Evolutionary conservation across 176 grass and related monocot genomes (phyloP).

Genomic region (Secale cereale): DNA sequence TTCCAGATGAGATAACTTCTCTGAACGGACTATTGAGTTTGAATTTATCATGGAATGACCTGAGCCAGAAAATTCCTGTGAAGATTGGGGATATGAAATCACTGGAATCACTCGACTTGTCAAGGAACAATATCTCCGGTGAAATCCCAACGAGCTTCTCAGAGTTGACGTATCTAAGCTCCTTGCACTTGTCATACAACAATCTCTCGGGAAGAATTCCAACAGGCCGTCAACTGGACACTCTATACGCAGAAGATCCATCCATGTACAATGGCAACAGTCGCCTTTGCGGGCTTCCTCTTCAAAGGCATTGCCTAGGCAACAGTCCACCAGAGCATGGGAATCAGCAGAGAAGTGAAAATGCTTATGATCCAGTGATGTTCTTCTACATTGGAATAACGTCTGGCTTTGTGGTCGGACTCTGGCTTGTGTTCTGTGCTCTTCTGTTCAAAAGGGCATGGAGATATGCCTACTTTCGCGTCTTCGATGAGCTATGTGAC

Average conservation of each 20-base stretch:
- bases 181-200: conserved; percentile 36
- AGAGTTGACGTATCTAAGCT: conserved; percentile 15
- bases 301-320: not conserved
- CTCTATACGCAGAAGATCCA: not conserved
- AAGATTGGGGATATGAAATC: conserved; percentile 21
- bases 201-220: conserved; percentile 39
- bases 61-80: not conserved
- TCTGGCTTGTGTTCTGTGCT: conserved; percentile 20
- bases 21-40: not conserved
- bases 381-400: not conserved
- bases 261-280: conserved; percentile 27
- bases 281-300: conserved; percentile 14
- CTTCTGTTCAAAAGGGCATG: conserved; percentile 16
- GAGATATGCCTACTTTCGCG: not conserved
- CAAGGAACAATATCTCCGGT: conserved; percentile 18
- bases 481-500: conserved; percentile 7
- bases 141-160: conserved; percentile 1
- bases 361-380: not conserved
- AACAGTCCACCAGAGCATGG: not conserved
- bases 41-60: not conserved
- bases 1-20: not conserved
- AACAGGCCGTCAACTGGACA: conserved; percentile 32
- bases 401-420: conserved; percentile 5
- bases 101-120: conserved; percentile 50
- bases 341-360: not conserved